A percentile compares a stretch with the other conserved stretches of the same genome.
Conservation (phyloP, 2,329 filamentous ascomycete genomes). For the Neonectria neomacrospora region DNA sequence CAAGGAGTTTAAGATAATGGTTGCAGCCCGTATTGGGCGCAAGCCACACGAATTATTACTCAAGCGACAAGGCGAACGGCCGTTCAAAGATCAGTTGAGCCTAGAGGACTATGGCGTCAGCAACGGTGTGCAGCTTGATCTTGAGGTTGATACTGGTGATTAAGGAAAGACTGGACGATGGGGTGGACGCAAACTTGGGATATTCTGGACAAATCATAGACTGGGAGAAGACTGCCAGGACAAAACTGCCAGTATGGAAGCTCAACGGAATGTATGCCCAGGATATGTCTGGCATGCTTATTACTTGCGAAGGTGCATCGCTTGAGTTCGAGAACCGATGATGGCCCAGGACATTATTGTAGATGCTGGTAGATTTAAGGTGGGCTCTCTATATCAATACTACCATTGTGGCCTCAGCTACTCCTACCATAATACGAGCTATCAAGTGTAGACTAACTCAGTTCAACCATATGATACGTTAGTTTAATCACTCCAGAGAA, state of each 20-base stretch:
- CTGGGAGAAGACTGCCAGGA: neutral
- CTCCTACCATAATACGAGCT: neutral
- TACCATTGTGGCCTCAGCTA: neutral
- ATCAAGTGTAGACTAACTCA: neutral
- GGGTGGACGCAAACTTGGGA: neutral
- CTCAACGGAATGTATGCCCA: neutral
- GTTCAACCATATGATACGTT: neutral
- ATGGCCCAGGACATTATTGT: neutral
- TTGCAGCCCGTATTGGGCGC: slow-evolving; percentile 87
- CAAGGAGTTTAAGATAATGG: slow-evolving; percentile 89
- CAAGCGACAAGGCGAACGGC: slow-evolving; percentile 89
- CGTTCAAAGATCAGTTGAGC: slow-evolving; percentile 91
- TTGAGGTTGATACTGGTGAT: slow-evolving; percentile 71
- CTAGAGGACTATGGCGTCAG: slow-evolving; percentile 94
- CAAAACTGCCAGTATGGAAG: slow-evolving; percentile 1
- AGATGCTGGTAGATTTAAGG: neutral
- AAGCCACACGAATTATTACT: slow-evolving; percentile 92
- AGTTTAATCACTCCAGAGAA: neutral
- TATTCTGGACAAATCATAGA: neutral
- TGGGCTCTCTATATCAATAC: no score
- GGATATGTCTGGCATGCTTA: slow-evolving; percentile 1
- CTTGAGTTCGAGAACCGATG: neutral
- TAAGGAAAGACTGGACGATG: slow-evolving; percentile 47
- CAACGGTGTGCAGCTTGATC: slow-evolving; percentile 80
- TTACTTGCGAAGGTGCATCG: neutral